Evolutionary conservation across 2,329 filamentous ascomycete genomes (phyloP).

Genomic region (Acrocalymma vagum): DNA sequence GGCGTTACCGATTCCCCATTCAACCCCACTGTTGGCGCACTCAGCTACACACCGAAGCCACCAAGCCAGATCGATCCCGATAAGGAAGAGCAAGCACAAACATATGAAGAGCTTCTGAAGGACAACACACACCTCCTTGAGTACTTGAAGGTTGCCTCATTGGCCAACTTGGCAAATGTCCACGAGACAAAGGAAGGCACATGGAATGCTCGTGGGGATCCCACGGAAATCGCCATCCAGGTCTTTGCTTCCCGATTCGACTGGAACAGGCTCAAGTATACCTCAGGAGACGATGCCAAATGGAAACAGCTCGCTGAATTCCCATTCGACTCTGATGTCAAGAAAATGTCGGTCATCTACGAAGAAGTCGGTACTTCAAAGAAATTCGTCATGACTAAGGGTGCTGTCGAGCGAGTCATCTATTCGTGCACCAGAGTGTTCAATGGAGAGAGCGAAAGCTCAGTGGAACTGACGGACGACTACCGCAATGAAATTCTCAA

Average conservation of each 20-base stretch:
- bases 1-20: slow-evolving; percentile 36
- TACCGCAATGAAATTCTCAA: slow-evolving; percentile 65
- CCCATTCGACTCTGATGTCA: slow-evolving; percentile 76
- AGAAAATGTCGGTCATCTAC: slow-evolving; percentile 79
- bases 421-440: slow-evolving; percentile 62
- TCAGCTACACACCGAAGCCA: slow-evolving; percentile 37
- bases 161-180: slow-evolving; percentile 62
- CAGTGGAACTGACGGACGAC: slow-evolving; percentile 58
- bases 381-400: slow-evolving; percentile 67
- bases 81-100: slow-evolving; percentile 29
- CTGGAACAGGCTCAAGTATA: slow-evolving; percentile 61
- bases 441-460: slow-evolving; percentile 53
- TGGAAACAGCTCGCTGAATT: slow-evolving; percentile 66
- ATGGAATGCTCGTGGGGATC: slow-evolving; percentile 46
- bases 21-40: slow-evolving; percentile 39
- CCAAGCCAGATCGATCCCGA: slow-evolving; percentile 39
- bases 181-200: slow-evolving; percentile 50
- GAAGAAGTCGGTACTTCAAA: slow-evolving; percentile 43
- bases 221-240: slow-evolving; percentile 76
- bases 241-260: slow-evolving; percentile 76
- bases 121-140: slow-evolving; percentile 38
- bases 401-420: slow-evolving; percentile 72
- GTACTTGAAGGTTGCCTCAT: slow-evolving; percentile 44
- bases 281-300: slow-evolving; percentile 31
- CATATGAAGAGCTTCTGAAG: slow-evolving; percentile 32